Base-by-base conservation (phyloP, 2,329 filamentous ascomycete genomes). In the Clarireedia monteithiana region DNA sequence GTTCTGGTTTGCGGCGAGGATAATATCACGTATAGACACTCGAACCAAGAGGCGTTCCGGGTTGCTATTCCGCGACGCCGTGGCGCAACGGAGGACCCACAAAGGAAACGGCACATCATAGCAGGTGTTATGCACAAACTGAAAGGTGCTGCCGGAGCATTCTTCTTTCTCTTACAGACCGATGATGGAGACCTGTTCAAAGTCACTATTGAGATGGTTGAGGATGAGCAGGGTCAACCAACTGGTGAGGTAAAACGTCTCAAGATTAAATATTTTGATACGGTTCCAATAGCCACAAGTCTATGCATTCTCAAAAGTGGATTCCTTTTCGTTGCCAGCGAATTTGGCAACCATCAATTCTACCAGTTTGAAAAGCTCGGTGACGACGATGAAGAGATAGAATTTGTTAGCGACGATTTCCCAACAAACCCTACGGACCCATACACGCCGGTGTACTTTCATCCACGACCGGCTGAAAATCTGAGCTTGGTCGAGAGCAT, bases 141-240 rank as follows among this genome's bases (percentile, higher is more conserved):
- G 69, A 92, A 94, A 66, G 83, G 83, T 58, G 85, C 78, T 58
- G 79, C 78, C 5, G 91, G 91, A 27, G 91, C 91, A 1, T 99
- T 99, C 74, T 99, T 99, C 76, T 96, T 97, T 70, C 81, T 99
- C 2, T 75, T 99, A 0, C 94, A 99, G 70, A 91, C 89, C 0
- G 94, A 99, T 57, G 95, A 99, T 69, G 94, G 94, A n/a, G 95
- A 99, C 70, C 77, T 99, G 6, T 97, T 99, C 79, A 97, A 97
- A 70, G 81, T 97, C 50, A 96, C 87, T 0, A 84, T 99, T 58
- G 91, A 96, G 61, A 92, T 96, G 84, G 80, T 85, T 9, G 86
- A 91, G 63, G 89, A 95, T 64, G 82, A 86, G 1, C 82, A 88
- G 48, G 89, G 87, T 12, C 85, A 89, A 58, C 77, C 85, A 0